These are phyloP conservation scores for Amesomyces nigricolor DNA, from an alignment of 2,329 filamentous ascomycete species.

Conservation along the genomic window DNA sequence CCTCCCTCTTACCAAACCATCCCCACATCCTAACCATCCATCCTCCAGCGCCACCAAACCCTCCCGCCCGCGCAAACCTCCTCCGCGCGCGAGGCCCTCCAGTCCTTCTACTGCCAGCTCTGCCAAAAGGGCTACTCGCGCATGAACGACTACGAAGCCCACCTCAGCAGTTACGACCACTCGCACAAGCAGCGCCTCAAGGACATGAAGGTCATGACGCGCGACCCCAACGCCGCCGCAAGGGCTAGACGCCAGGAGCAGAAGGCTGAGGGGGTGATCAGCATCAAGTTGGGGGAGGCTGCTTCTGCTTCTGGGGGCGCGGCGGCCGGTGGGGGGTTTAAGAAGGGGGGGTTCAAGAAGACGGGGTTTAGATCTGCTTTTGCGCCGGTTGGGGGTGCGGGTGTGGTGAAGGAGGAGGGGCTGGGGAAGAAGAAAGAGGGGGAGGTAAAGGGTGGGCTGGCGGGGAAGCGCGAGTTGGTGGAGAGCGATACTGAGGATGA, in stretches of 20 bases:
- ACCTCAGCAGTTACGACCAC: conserved; percentile 92
- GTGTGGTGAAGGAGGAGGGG: conserved; percentile 25
- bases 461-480: conserved; percentile 30
- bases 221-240: conserved; percentile 60
- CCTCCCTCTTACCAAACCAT: conserved; percentile 30
- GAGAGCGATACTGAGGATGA: conserved; percentile 66
- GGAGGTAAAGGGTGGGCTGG: conserved; percentile 23
- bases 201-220: conserved; percentile 80
- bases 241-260: conserved; percentile 65
- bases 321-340: conserved; percentile 28
- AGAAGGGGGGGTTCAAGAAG: conserved; percentile 72
- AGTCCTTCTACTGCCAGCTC: conserved; percentile 77
- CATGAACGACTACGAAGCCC: conserved; percentile 93
- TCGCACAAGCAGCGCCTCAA: conserved; percentile 86
- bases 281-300: conserved; percentile 53
- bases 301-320: conserved; percentile 30
- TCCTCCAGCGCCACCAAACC: conserved; percentile 47
- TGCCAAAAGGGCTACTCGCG: conserved; percentile 93
- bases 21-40: conserved; percentile 26
- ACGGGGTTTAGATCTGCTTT: conserved; percentile 77
- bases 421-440: conserved; percentile 24
- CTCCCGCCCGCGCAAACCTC: conserved; percentile 54
- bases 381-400: conserved; percentile 44
- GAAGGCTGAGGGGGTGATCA: conserved; percentile 63
- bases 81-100: conserved; percentile 68